These are phyloP conservation scores for Sporothrix sp. DNA, from an alignment of 2,329 filamentous ascomycete species.

Conservation along the genomic window DNA sequence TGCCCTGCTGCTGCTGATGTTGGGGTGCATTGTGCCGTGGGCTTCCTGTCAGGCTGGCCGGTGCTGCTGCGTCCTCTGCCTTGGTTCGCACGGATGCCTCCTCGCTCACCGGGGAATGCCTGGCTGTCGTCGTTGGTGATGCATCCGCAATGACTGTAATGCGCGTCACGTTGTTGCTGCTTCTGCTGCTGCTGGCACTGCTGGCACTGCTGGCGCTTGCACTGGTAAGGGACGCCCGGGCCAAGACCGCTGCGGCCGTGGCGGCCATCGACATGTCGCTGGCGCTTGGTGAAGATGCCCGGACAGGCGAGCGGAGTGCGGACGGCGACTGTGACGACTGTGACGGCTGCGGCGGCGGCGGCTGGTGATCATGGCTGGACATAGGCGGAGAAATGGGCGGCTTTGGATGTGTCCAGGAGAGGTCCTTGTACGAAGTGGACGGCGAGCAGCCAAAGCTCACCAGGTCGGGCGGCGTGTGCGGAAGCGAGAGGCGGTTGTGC, in stretches of 20 bases:
- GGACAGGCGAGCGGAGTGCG: neutral
- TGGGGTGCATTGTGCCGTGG: conserved; percentile 16
- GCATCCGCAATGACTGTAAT: neutral
- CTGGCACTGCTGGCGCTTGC: neutral
- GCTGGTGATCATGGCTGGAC: conserved; percentile 43
- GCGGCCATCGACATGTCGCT: conserved; percentile 34
- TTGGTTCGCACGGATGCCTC: conserved; percentile 9
- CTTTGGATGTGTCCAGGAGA: conserved; percentile 32
- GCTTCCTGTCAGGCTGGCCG: neutral
- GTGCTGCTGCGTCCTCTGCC: neutral
- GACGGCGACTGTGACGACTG: too few relatives aligned
- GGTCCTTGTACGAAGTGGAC: conserved; percentile 26
- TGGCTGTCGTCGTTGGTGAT: neutral
- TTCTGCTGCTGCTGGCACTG: neutral
- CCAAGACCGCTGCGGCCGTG: neutral
- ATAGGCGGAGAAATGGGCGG: conserved; percentile 44
- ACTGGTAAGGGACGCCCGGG: neutral
- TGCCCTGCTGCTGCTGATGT: conserved; percentile 18
- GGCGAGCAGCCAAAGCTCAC: conserved; percentile 40
- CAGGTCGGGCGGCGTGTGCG: conserved; percentile 46
- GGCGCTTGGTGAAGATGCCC: conserved; percentile 22
- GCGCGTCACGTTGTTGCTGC: too few relatives aligned
- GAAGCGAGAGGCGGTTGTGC: conserved; percentile 40
- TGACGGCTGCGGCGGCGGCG: conserved; percentile 29
- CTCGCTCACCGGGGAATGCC: too few relatives aligned